phyloP scores from a whole-genome alignment of 306 rosid species.

The Inga oerstediana region DNA sequence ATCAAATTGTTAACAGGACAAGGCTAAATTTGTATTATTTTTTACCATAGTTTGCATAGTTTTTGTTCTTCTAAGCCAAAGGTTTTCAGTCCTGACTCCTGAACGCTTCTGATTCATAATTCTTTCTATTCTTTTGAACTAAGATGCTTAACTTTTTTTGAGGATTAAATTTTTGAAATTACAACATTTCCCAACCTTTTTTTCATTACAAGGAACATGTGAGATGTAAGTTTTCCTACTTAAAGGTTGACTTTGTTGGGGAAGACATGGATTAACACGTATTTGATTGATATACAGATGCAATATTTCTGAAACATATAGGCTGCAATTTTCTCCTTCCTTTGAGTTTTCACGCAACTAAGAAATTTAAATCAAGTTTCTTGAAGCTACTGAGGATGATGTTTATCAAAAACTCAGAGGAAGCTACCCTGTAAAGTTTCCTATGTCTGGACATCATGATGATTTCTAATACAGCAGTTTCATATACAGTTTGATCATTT shows the following conservation, averaged over 20 bases:
- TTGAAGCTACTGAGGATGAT: slow-evolving; percentile 35
- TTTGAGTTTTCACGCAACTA: slow-evolving; percentile 18
- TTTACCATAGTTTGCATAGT: not conserved
- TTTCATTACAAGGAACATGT: not conserved
- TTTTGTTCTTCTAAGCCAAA: not conserved
- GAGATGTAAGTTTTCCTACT: not conserved
- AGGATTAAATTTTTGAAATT: not conserved
- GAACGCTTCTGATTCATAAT: slow-evolving; percentile 14
- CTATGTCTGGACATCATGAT: slow-evolving; percentile 6
- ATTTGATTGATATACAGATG: not conserved
- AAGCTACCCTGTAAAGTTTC: slow-evolving; percentile 7
- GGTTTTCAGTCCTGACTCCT: not conserved
- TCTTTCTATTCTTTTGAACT: slow-evolving; percentile 20
- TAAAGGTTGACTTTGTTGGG: not conserved
- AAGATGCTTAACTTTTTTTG: not conserved
- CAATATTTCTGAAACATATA: not conserved
- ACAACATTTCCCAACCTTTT: not conserved
- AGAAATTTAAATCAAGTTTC: slow-evolving; percentile 15
- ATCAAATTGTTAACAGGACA: slow-evolving; percentile 24
- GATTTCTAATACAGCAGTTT: slow-evolving; percentile 9
- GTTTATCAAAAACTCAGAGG: slow-evolving; percentile 30
- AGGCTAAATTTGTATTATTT: slow-evolving; percentile 23
- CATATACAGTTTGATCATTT: slow-evolving; percentile 20
- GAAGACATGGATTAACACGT: slow-evolving; percentile 4
- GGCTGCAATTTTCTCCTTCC: not conserved